A percentile compares a stretch with the other conserved stretches of the same genome.
Conservation (phyloP, 2,329 filamentous ascomycete genomes). For the Aulographum hederae region DNA sequence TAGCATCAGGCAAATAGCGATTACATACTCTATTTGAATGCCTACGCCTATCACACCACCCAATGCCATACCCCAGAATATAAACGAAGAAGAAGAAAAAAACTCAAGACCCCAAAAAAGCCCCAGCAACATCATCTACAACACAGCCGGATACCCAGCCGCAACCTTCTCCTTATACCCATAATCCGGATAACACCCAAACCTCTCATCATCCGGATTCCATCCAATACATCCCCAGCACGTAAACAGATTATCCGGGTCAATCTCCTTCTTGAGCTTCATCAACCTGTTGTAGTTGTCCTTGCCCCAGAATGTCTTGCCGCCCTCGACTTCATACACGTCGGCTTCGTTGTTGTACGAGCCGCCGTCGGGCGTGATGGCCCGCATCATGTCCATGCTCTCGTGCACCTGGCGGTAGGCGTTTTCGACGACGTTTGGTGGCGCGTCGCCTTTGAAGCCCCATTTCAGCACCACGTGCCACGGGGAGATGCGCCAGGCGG, state of each 20-base stretch:
- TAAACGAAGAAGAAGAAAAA: no score
- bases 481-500: not conserved
- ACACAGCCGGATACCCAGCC: no score
- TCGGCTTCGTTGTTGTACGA: not conserved
- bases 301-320: constrained; percentile 3
- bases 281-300: constrained; percentile 3
- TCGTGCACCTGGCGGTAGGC: not conserved
- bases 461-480: not conserved
- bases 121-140: no score
- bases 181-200: no score
- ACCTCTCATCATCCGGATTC: constrained; percentile 1
- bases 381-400: not conserved
- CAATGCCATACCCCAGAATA: no score
- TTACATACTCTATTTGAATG: no score
- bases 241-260: constrained; percentile 4
- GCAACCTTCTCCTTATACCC: no score
- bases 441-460: no score
- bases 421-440: not conserved
- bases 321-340: constrained; percentile 2
- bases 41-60: no score
- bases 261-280: constrained; percentile 4
- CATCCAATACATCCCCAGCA: constrained; percentile 3
- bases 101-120: no score
- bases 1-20: no score
- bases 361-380: not conserved